These are phyloP conservation scores for Colletotrichum salicis DNA, from an alignment of 2,329 filamentous ascomycete species.

Conservation along the genomic window DNA sequence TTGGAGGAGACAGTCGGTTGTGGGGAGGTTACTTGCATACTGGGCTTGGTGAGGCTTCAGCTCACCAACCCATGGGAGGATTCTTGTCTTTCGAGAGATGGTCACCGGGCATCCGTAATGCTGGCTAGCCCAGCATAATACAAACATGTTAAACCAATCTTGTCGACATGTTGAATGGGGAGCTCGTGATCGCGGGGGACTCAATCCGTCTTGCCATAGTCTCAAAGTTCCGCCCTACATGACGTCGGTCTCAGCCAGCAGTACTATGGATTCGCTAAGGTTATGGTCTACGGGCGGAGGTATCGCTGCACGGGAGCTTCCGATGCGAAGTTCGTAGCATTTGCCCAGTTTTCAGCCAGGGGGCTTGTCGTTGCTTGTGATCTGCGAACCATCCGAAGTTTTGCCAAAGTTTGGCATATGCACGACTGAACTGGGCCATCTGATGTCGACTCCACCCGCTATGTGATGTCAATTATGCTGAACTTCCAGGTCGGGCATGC, in stretches of 20 bases:
- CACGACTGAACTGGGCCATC: background rate
- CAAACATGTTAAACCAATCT: background rate
- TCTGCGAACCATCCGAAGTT: background rate
- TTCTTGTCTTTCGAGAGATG: slow-evolving; percentile 13
- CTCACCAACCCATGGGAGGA: background rate
- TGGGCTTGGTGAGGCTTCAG: background rate
- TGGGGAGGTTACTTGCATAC: background rate
- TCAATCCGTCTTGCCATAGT: background rate
- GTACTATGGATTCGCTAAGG: background rate
- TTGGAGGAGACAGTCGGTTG: background rate
- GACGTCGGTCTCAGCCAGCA: background rate
- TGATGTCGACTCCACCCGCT: background rate
- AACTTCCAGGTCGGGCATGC: background rate
- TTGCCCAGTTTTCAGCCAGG: background rate
- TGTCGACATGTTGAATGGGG: too few species aligned
- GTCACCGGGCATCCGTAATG: slow-evolving; percentile 17
- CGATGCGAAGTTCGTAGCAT: background rate
- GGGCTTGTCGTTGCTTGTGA: background rate
- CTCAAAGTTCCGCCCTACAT: background rate
- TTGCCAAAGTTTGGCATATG: background rate
- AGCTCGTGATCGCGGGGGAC: too few species aligned
- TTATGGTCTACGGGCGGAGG: background rate
- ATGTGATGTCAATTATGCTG: background rate
- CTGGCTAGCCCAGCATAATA: slow-evolving; percentile 22
- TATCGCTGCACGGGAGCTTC: background rate